Evolutionary conservation across 2,329 filamentous ascomycete species (phyloP), one percentile per base, ranked within the genome.

Genomic region (Apiospora koreana): DNA sequence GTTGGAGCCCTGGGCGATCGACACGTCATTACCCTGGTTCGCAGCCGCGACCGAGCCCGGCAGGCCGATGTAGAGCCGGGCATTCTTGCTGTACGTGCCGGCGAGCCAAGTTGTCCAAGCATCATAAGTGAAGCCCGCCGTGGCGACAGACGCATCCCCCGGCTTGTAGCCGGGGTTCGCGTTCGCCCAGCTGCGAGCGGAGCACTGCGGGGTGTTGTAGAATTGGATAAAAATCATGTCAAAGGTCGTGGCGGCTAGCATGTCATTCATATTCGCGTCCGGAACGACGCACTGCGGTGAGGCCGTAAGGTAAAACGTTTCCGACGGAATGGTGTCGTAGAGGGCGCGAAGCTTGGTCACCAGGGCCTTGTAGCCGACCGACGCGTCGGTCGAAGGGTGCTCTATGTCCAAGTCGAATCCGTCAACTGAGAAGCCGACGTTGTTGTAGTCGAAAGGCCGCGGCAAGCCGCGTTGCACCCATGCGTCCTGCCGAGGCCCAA

Each of bases 221-320:
- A 85, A 87, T 77, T 86, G 85, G 69, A 86, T 76, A 77, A 86
- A 86, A 28, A 84, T 75, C 31, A 81, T 79, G 43, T 84, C 82
- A 72, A 86, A 83, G 62, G 70, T 46, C 54, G 71, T 71, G 4
- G 74, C 50, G 25, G 68, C 43, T 10, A 80, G 73, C 16, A 75
- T 72, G 67, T 69, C 74, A 41, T 69, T 68, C 38, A 80, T 69
- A 71, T 80, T 75, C 54, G 81, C 78, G 68, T 81, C 75, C 14
- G 81, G 77, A 48, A 86, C 81, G 72, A 84, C 75, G 74, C 85
- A 86, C 72, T 86, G 82, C 54, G 54, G 54, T 31, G 54, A 62
- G 28, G 79, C 84, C 7, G 83, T 82, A 65, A 87, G 80, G 73
- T 82, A 77, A 50, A 82, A 69, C 1, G 74, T 74, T 67, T 71